Base-by-base conservation (phyloP, 352 stramenopile species). In the Phytophthora citricola region DNA sequence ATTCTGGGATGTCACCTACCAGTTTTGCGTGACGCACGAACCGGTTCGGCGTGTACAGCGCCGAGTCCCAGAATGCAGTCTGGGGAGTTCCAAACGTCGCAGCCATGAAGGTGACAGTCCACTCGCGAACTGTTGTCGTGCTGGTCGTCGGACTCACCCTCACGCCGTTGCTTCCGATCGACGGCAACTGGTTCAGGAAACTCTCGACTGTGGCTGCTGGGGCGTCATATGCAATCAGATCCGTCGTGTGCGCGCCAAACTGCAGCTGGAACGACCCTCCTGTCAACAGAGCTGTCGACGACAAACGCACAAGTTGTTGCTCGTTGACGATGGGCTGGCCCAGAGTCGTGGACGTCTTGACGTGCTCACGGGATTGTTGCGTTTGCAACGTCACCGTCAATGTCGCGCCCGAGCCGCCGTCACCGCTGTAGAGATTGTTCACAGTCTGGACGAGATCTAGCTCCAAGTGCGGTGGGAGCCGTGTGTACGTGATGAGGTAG, bases 151-250 rank as follows among this genome's bases (percentile, higher is more conserved):
- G 52, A 31, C 52, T 71, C 5, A 93, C 83, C 2, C 57, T 46
- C 0, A 90, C 80, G 4, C 75, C 79, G 2, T 69, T 74, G 1
- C 32, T 29, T 0, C 76, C 74, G 57, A 92, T 85, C 0, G 78
- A 81, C 14, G 78, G 53, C n/a, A 97, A 78, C 4, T 71, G 69
- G 44, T 95, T 85, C 8, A 98, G 67, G 5, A 96, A 71, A 0
- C 57, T 69, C 49, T 95, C 75, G 4, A 98, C 65, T 2, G 85
- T 84, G 15, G 50, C 44, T 2, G 74, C 79, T 14, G 68, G 65
- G 1, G 81, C 79, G 58, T 97, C 75, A 66, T 89, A 97, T 0
- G 75, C 50, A 12, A 98, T 70, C 1, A 79, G 36, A 11, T 63
- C 52, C 0, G 92, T 96, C 6, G 73, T 72, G 41, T 94, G 71